Evolutionary conservation across 2,329 filamentous ascomycete genomes (phyloP).

Genomic region (Trichoderma simmonsii): DNA sequence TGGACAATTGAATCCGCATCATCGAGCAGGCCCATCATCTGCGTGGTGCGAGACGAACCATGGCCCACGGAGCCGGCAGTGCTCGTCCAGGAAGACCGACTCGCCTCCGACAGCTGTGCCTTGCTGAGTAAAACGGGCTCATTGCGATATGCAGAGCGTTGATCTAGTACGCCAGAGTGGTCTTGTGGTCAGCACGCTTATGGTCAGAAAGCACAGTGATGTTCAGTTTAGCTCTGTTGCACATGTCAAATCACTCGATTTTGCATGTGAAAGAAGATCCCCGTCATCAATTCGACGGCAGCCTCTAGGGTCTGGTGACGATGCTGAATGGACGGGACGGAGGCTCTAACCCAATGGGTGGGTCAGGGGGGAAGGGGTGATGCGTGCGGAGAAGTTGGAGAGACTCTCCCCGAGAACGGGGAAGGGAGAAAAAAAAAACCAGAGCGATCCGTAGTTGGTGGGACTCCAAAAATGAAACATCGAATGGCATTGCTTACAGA

Average conservation of each 20-base stretch:
- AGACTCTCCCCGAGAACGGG: conserved; percentile 21
- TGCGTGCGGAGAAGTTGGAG: conserved; percentile 29
- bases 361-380: conserved; percentile 7
- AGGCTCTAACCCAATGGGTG: background rate
- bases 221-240: background rate
- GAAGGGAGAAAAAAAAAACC: conserved; percentile 4
- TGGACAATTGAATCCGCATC: conserved; percentile 46
- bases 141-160: conserved; percentile 36
- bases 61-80: conserved; percentile 22
- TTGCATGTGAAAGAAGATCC: conserved; percentile 21
- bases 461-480: conserved; percentile 19
- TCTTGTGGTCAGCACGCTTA: conserved; percentile 33
- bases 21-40: conserved; percentile 47
- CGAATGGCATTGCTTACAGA: conserved; percentile 41
- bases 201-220: background rate
- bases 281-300: background rate
- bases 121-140: conserved; percentile 31
- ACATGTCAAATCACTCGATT: conserved; percentile 4
- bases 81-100: conserved; percentile 21
- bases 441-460: background rate
- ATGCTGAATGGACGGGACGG: conserved; percentile 9
- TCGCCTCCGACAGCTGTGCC: conserved; percentile 23
- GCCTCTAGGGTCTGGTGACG: background rate
- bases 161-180: conserved; percentile 29
- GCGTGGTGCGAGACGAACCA: conserved; percentile 38